Evolutionary conservation across 495 filamentous ascomycete genomes (phyloP).

Genomic region (Umbilicaria muhlenbergii): DNA sequence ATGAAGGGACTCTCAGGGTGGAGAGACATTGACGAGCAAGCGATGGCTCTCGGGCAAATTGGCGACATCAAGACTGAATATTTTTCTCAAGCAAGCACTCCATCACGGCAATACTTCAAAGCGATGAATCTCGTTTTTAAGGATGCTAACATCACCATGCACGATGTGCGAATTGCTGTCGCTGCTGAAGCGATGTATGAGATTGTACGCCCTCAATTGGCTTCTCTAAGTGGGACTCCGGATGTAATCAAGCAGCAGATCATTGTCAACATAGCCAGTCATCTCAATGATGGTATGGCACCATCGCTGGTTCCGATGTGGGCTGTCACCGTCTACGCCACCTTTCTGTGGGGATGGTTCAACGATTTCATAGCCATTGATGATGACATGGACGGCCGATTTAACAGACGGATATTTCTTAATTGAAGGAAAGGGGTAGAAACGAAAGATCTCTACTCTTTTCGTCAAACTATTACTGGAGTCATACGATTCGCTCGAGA

Average conservation of each 20-base stretch:
- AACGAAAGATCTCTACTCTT: too few species aligned
- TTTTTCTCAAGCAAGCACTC: neutral
- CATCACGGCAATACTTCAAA: neutral
- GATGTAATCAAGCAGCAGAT: too few species aligned
- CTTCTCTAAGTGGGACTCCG: too few species aligned
- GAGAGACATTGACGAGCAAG: neutral
- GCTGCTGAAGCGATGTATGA: neutral
- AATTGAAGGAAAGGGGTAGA: neutral
- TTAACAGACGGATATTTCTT: neutral
- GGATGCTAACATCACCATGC: neutral
- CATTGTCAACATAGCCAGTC: too few species aligned
- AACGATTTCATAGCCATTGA: neutral
- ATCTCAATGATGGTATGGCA: too few species aligned
- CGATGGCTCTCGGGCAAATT: neutral
- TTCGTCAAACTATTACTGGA: too few species aligned
- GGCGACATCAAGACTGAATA: neutral
- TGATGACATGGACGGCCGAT: neutral
- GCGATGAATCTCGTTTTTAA: neutral
- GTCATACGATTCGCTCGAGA: too few species aligned
- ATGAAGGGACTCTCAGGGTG: neutral
- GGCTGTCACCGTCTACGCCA: neutral
- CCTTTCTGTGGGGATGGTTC: conserved; percentile 2
- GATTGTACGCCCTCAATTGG: too few species aligned
- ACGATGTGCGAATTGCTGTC: neutral
- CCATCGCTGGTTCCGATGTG: neutral